Evolutionary conservation across 495 filamentous ascomycete species (phyloP).

Genomic region (Echria macrotheca): DNA sequence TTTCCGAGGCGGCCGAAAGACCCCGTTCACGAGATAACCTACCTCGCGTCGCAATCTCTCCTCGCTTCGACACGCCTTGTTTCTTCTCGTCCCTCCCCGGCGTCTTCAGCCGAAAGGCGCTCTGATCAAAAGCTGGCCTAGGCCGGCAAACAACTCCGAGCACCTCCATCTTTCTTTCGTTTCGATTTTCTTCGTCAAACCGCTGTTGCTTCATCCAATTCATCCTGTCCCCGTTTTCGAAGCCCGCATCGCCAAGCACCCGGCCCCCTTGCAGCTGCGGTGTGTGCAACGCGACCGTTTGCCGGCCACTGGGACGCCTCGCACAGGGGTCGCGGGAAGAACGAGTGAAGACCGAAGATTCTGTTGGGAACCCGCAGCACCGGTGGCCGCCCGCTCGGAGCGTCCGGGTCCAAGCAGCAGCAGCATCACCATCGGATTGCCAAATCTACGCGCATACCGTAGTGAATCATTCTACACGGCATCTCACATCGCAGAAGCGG

Average conservation of each 20-base stretch:
- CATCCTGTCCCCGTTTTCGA: background rate
- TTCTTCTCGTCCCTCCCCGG: too few relatives aligned
- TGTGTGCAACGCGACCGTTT: background rate
- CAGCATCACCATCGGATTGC: background rate
- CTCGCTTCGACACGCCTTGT: background rate
- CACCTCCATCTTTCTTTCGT: background rate
- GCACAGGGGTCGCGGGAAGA: constrained; percentile 1
- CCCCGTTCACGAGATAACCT: too few relatives aligned
- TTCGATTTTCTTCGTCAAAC: background rate
- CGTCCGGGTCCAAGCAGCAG: background rate
- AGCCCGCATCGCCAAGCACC: background rate
- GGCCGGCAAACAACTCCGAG: background rate
- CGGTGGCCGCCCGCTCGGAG: background rate
- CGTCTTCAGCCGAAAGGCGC: background rate
- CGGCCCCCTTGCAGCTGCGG: background rate
- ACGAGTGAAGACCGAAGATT: background rate
- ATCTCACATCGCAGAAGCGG: constrained; percentile 12
- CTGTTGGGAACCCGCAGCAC: background rate
- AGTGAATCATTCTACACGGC: constrained; percentile 16
- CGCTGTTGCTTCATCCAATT: background rate
- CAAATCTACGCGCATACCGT: constrained; percentile 13
- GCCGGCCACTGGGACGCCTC: background rate
- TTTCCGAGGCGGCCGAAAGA: too few relatives aligned
- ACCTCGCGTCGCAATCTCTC: constrained; percentile 4
- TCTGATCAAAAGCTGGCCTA: constrained; percentile 2